Evolutionary conservation across 1,139 yeast species (phyloP), one percentile per base, ranked within the genome.

Genomic region (Lodderomyces beijingensis): DNA sequence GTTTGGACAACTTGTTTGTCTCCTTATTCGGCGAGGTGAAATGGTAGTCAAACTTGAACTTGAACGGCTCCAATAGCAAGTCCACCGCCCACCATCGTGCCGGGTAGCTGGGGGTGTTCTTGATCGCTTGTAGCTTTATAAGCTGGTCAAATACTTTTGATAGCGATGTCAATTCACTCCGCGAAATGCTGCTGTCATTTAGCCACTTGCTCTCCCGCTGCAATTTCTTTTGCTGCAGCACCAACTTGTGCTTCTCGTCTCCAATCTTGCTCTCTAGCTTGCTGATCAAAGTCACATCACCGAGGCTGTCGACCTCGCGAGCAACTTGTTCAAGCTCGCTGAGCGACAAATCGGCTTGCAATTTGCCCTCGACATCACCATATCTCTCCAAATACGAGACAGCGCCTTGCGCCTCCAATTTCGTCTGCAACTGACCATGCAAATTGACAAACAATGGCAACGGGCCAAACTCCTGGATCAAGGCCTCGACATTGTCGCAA

Each of bases 1-100:
- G 95, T 47, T 79, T 80, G 36, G 84, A 82, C 23, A 79, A 55
- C 37, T 79, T 70, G 46, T 82, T 83, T 0, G 94, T 83, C 13
- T 78, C 80, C 30, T 63, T 65, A 15, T 66, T 63, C 1, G 59
- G 40, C 10, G 69, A 56, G 37, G 76, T 77, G 55, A 89, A 89
- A 55, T 89, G 96, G 56, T 70, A 89, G 28, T 73, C 66, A 50
- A 88, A 85, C 37, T 91, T 70, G 10, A 74, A 53, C 16, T 63
- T 64, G 36, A 85, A 70, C 6, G 82, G 80, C 27, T 68, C 63
- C 0, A 82, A 60, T 19, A 87, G 55, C 0, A 70, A 53, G 21
- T 71, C 71, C 31, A 84, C 65, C 1, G 80, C 82, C 76, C 81
- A 72, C 52, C 82, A 60, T 0, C 77, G 57, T 1, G 59, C 52